Evolutionary conservation across 345 rosid genomes (phyloP).

Genomic region (Moricandia moricandioides): DNA sequence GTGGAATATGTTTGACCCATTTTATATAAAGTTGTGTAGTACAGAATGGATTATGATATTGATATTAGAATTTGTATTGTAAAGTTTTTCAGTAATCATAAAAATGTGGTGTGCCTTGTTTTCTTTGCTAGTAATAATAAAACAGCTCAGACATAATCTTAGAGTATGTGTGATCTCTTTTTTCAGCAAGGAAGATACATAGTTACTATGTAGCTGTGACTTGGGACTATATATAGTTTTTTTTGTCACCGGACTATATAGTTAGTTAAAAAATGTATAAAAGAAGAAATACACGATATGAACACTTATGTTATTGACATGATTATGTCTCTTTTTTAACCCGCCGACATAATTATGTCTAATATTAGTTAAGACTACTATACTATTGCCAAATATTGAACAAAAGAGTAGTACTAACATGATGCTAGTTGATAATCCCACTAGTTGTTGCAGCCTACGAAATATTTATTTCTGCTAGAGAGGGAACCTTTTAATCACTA

Average conservation of each 20-base stretch:
- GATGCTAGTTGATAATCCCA: background rate
- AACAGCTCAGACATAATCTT: background rate
- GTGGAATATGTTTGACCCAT: slow-evolving; percentile 15
- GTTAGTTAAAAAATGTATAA: background rate
- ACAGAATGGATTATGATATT: background rate
- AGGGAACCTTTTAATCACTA: slow-evolving; percentile 15
- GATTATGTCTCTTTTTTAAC: slow-evolving; percentile 4
- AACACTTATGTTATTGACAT: background rate
- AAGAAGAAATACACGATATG: background rate
- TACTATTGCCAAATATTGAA: background rate
- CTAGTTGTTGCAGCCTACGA: slow-evolving; percentile 24
- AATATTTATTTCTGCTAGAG: slow-evolving; percentile 9
- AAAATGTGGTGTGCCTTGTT: background rate
- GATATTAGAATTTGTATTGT: background rate
- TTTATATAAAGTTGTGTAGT: background rate
- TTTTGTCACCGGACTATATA: background rate
- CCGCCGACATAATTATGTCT: slow-evolving; percentile 19
- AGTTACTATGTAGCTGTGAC: background rate
- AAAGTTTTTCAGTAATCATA: background rate
- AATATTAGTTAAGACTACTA: slow-evolving; percentile 12
- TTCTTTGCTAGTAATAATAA: background rate
- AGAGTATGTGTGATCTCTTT: background rate
- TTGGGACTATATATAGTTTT: background rate
- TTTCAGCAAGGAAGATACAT: background rate
- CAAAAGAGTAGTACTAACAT: background rate